Evolutionary conservation across 2,329 filamentous ascomycete species (phyloP).

Genomic region (Cryphonectria parasitica): DNA sequence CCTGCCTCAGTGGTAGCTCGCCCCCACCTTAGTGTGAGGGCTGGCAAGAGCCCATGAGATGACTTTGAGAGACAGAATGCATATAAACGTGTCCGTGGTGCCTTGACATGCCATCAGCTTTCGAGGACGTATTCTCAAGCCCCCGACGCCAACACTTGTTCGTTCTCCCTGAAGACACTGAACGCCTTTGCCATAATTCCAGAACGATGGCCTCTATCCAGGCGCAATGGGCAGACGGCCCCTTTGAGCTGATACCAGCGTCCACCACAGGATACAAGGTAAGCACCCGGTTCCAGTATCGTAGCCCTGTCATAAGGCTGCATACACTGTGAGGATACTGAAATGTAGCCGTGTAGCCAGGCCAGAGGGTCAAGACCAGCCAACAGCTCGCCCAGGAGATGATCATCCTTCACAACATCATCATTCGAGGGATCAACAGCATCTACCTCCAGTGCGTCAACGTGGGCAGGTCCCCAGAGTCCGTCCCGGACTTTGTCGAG

Average conservation of each 20-base stretch:
- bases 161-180: background rate
- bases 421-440: constrained; percentile 37
- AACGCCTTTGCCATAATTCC: background rate
- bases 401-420: constrained; percentile 39
- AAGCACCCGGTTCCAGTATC: constrained; percentile 1
- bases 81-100: background rate
- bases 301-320: background rate
- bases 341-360: constrained; percentile 23
- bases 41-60: background rate
- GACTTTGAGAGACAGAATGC: background rate
- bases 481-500: constrained; percentile 36
- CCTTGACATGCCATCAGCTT: background rate
- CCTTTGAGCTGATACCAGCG: constrained; percentile 38
- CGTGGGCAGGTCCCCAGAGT: constrained; percentile 31
- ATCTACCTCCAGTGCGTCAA: constrained; percentile 36
- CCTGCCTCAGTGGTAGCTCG: background rate
- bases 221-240: constrained; percentile 41
- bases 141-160: background rate
- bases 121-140: background rate
- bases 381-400: constrained; percentile 37
- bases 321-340: background rate
- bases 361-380: constrained; percentile 31
- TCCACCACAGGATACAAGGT: constrained; percentile 35
- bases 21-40: background rate
- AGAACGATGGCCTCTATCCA: constrained; percentile 3